Percentiles rank a stretch among this genome's conserved stretches.
Evolutionary conservation across 352 stramenopile species (phyloP).

Genomic region (Globisporangium recalcitrans): DNA sequence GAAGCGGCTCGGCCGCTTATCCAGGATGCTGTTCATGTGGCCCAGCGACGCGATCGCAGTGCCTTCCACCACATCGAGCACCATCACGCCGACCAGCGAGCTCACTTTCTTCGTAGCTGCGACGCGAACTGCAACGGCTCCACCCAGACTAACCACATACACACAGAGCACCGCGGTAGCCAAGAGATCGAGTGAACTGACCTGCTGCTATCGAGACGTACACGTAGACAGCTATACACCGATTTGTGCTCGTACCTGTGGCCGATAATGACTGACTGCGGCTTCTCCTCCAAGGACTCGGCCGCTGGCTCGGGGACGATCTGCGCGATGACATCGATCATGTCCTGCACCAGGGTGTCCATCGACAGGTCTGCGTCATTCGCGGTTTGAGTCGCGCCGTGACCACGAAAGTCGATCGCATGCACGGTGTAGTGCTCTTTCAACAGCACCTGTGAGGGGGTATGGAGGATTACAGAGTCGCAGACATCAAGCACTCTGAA

Average conservation of each 20-base stretch:
- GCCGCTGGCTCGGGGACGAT: slow-evolving; percentile 35
- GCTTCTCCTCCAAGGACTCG: slow-evolving; percentile 21
- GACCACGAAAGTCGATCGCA: slow-evolving; percentile 79
- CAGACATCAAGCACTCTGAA: neutral
- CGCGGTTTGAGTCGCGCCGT: slow-evolving; percentile 56
- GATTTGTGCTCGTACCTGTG: slow-evolving; percentile 43
- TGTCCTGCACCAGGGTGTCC: slow-evolving; percentile 66
- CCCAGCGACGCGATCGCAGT: slow-evolving; percentile 80
- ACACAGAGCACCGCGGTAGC: neutral
- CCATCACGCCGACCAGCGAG: slow-evolving; percentile 76
- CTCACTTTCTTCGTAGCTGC: slow-evolving; percentile 46
- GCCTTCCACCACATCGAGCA: slow-evolving; percentile 88
- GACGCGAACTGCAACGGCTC: slow-evolving; percentile 74
- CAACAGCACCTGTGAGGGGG: slow-evolving; percentile 44
- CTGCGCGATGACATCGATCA: slow-evolving; percentile 44
- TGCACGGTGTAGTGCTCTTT: slow-evolving; percentile 76
- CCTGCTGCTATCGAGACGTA: neutral
- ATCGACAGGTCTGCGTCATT: slow-evolving; percentile 75
- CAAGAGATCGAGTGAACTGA: neutral
- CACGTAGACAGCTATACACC: neutral
- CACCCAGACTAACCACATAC: slow-evolving; percentile 54
- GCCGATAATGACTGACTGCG: slow-evolving; percentile 68
- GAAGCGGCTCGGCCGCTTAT: slow-evolving; percentile 65
- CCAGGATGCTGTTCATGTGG: slow-evolving; percentile 81
- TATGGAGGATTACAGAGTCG: neutral